Conservation (phyloP, 352 stramenopile species). For the Globisporangium echinulatum region DNA sequence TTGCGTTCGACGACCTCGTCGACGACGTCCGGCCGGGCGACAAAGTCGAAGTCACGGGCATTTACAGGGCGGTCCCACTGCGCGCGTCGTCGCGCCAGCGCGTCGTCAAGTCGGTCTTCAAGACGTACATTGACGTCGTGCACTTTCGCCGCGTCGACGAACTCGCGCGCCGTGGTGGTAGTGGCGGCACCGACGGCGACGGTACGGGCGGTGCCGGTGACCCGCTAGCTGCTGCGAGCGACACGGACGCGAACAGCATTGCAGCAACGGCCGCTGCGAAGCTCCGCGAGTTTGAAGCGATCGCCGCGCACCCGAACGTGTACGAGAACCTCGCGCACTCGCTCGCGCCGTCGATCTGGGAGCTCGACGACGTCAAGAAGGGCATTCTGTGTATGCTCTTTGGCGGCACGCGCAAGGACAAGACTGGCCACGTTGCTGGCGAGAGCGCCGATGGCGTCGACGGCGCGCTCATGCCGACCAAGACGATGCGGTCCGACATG, state of each 20-base stretch:
- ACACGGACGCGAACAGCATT: constrained; percentile 27
- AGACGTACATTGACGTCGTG: constrained; percentile 98
- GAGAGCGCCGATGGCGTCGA: constrained; percentile 26
- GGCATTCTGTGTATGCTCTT: constrained; percentile 98
- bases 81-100: constrained; percentile 91
- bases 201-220: constrained; percentile 10
- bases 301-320: constrained; percentile 70
- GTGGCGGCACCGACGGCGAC: constrained; percentile 4
- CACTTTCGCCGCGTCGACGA: constrained; percentile 94
- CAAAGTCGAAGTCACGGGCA: constrained; percentile 94
- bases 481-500: constrained; percentile 93
- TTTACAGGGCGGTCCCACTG: constrained; percentile 95
- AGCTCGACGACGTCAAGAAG: constrained; percentile 99
- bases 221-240: constrained; percentile 8
- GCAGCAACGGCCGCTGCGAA: constrained; percentile 50
- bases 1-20: constrained; percentile 98
- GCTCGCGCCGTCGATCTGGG: constrained; percentile 84
- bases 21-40: constrained; percentile 96
- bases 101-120: constrained; percentile 96
- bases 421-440: constrained; percentile 19
- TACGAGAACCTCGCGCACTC: constrained; percentile 82
- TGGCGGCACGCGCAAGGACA: constrained; percentile 90
- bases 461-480: constrained; percentile 34
- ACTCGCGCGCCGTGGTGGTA: constrained; percentile 38
- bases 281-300: constrained; percentile 61